Base-by-base conservation (phyloP, 1,139 yeast genomes). In the Saccharomyces hybrid region DNA sequence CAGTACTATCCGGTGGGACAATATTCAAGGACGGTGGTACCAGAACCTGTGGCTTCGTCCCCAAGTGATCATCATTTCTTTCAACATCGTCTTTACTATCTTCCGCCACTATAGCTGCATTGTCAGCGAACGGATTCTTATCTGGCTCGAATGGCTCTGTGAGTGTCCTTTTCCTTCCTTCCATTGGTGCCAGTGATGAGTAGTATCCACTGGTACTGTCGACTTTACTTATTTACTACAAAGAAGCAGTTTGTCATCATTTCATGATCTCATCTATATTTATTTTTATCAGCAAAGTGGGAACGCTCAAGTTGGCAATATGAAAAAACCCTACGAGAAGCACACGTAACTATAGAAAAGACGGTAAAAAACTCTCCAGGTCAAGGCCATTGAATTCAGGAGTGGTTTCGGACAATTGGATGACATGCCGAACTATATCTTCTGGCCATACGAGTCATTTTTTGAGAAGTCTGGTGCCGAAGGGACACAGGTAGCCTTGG, bases 391-490 rank as follows among this genome's bases (percentile, higher is more conserved):
- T 38, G 41, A 34, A 34, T n/a, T 16, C n/a, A 38, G 42, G 13
- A 16, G 42, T 38, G 5, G 42, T 8, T 38, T 16, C 42, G 42
- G 9, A 38, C 25, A 38, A 4, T 42, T 46, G 11, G 42, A 56
- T 54, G 56, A n/a, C 50, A 61, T 61, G 64, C 47, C 50, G 11
- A 46, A 48, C 28, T 62, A 60, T 42, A 46, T 63, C 11, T 64
- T 62, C 38, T 64, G 67, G 67, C 65, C 66, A 3, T 49, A 50
- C 13, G 53, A 56, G 13, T 48, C 61, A 30, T 48, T 44, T 2
- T 5, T 57, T 42, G 63, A 55, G 26, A 6, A 11, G 5, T 14
- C 7, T 5, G n/a, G 23, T 2, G 16, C 26, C 3, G 49, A 50
- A 14, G 57, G 50, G 16, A 26, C 32, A 7, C n/a, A 61, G 34